Conservation (phyloP, 805 yeast species). For the Sugiyamaella floridensis region DNA sequence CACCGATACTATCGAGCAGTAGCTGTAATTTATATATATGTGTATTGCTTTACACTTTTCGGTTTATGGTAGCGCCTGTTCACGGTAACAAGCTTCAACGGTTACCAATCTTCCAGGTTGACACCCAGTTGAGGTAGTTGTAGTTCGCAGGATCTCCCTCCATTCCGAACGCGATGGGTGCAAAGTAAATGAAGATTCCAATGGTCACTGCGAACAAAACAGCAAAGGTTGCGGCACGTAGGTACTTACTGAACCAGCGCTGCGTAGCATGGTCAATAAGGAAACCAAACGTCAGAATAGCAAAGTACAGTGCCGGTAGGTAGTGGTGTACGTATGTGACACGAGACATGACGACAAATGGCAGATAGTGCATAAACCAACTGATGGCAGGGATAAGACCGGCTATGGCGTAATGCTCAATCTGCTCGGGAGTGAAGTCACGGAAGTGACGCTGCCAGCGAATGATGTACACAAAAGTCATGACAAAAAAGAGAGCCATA, state of each 20-base stretch:
- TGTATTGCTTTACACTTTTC: not conserved
- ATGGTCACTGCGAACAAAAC: conserved; percentile 45
- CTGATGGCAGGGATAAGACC: conserved; percentile 84
- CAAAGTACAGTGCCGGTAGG: conserved; percentile 91
- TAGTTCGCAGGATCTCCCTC: conserved; percentile 43
- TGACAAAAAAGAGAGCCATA: conserved; percentile 38
- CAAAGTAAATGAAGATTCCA: conserved; percentile 52
- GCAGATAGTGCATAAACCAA: conserved; percentile 83
- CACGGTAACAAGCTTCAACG: too few relatives aligned
- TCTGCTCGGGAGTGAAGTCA: conserved; percentile 37
- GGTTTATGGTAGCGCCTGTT: not conserved
- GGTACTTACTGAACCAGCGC: conserved; percentile 26
- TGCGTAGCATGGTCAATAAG: conserved; percentile 44
- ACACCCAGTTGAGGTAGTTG: conserved; percentile 46
- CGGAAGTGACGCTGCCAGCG: conserved; percentile 68
- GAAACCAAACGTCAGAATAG: conserved; percentile 68
- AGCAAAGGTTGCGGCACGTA: conserved; percentile 33
- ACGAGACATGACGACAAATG: conserved; percentile 90
- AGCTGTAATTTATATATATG: too few relatives aligned
- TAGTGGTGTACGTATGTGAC: conserved; percentile 96
- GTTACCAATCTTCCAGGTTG: conserved; percentile 45
- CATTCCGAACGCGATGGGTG: conserved; percentile 81
- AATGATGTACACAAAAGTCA: conserved; percentile 33
- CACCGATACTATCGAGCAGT: not conserved
- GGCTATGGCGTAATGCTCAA: conserved; percentile 46